Evolutionary conservation across 768 basidiomycete species (phyloP), one percentile per base, ranked within the genome.

Genomic region (Boletus rubroflammeus): DNA sequence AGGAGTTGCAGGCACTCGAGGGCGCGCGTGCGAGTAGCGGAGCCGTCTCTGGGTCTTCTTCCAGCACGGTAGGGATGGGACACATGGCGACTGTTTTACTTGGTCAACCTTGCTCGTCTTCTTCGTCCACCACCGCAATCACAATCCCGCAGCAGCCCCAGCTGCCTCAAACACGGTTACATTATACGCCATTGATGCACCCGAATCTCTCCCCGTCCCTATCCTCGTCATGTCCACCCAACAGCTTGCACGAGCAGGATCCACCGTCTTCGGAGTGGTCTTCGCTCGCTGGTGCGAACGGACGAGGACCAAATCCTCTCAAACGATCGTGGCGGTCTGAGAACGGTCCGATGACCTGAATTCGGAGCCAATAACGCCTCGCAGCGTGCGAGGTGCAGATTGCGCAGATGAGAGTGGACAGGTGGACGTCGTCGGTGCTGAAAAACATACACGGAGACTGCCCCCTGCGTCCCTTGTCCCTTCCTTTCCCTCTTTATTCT

Each of bases 1-100:
- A 87, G 43, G 87, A 91, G 62, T 56, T 84, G 28, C 67, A 65
- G 23, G 67, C 62, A 17, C 68, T 81, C 13, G 79, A 79, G 41
- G 64, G 56, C 28, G 57, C 46, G 8, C 28, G 36, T 35, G 45
- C 52, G 19, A 41, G 43, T 32, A 49, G n/a, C 9, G 46, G 23
- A 7, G 21, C 39, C 29, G 26, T 15, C 13, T 8, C 54, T 7
- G 51, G 21, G 14, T 3, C 57, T 13, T 38, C 54, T 40, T 47
- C 51, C 19, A 17, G 15, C 28, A 17, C 19, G 34, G 34, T n/a
- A 3, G 45, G 23, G 26, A 8, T 35, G 1, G 51, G 36, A 19
- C 40, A 36, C 15, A 5, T 2, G 3, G 2, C 40, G 7, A 11
- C 21, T 11, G 19, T 36, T 8, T 23, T 52, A 0, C 29, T 39